These are phyloP conservation scores for Posidonia oceanica DNA, from an alignment of 116 monocot genomes.

Conservation along the genomic window DNA sequence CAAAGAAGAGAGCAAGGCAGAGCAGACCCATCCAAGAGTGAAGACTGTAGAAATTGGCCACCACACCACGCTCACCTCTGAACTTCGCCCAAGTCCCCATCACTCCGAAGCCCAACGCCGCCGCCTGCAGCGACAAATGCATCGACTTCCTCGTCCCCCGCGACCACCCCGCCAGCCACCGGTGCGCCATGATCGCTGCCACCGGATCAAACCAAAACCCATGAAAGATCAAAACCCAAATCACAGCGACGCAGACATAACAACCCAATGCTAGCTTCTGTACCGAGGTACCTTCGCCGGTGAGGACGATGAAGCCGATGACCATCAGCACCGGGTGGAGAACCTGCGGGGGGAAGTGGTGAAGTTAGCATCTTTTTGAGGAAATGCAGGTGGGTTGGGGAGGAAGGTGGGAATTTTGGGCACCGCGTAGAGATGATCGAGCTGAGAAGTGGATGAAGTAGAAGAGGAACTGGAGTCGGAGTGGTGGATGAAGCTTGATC, in stretches of 20 bases:
- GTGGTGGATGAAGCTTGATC: slow-evolving; percentile 28
- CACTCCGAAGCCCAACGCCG: slow-evolving; percentile 43
- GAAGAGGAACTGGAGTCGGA: slow-evolving; percentile 9
- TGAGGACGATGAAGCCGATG: slow-evolving; percentile 64
- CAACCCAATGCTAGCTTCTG: background rate
- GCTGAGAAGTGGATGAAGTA: slow-evolving; percentile 15
- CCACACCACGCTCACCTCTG: slow-evolving; percentile 29
- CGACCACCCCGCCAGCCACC: slow-evolving; percentile 29
- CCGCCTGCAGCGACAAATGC: slow-evolving; percentile 45
- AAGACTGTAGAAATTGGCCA: slow-evolving; percentile 63
- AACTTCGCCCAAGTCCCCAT: slow-evolving; percentile 70
- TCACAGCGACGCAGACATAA: background rate
- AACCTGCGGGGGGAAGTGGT: slow-evolving; percentile 21
- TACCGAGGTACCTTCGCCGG: slow-evolving; percentile 48
- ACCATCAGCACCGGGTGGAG: slow-evolving; percentile 78
- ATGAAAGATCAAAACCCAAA: background rate
- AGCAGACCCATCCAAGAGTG: slow-evolving; percentile 80
- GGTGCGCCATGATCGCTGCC: slow-evolving; percentile 53
- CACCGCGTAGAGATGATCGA: slow-evolving; percentile 47
- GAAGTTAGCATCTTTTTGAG: background rate
- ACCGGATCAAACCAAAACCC: background rate
- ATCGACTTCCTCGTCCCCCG: slow-evolving; percentile 32
- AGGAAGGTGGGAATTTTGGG: background rate
- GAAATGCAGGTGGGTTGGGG: background rate
- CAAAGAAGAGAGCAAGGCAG: slow-evolving; percentile 46